Evolutionary conservation across 192 early-diverging fungal species (phyloP), one percentile per base, ranked within the genome.

Genomic region (Irineochytrium annulatum): DNA sequence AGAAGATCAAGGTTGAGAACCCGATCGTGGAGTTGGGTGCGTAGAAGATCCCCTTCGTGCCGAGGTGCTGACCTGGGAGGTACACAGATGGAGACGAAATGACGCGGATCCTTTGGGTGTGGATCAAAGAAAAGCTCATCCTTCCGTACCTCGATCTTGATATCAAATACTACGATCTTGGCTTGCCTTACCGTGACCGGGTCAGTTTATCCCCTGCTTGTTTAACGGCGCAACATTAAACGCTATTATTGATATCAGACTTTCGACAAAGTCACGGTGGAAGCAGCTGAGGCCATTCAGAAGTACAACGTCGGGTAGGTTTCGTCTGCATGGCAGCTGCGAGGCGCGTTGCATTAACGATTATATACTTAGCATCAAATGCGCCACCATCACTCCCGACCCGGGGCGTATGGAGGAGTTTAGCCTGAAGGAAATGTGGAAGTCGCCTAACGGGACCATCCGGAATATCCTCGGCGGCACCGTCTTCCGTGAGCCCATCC

Each of bases 331-430:
- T 8, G 26, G 11, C 29, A 57, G 16, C 11, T 26, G 5, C 55
- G 6, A 55, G 34, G 4, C n/a, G n/a, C 28, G 8, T 37, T 8
- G 6, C 8, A 16, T 62, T 16, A 19, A 17, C 26, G 11, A 4
- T 64, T 63, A 5, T 31, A 11, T 14, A 6, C 33, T 28, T 17
- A 87, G 93, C 63, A 98, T 98, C 82, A 98, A 98, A 82, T 98
- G 95, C 70, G 95, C 95, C 5, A 98, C 95, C 34, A 98, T 98
- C 72, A 98, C 95, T 22, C 93, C 95, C 13, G 95, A 98, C 69
- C 88, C 90, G 52, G 89, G 84, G 19, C 89, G 95, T 66, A 93
- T 98, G 48, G 76, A 91, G 65, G 93, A 96, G 77, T 98, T 96
- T 79, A 88, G 87, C 29, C 76, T 98, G 55, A 95, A 98, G 86